Conservation (phyloP, 2,329 filamentous ascomycete species). For the Pseudogymnoascus sp. region DNA sequence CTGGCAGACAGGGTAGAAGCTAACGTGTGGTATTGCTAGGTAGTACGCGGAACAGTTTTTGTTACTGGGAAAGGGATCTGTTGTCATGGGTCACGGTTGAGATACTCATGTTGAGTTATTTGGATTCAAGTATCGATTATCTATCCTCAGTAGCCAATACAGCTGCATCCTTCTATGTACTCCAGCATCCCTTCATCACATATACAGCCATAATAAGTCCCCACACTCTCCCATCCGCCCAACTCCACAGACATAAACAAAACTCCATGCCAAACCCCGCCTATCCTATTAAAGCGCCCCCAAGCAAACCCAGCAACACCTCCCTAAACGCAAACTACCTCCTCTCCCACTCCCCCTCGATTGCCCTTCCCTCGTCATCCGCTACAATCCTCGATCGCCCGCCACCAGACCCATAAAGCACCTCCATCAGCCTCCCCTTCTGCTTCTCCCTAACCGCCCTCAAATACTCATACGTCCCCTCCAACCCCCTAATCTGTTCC, state of each 20-base stretch:
- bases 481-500: slow-evolving; percentile 77
- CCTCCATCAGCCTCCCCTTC: slow-evolving; percentile 75
- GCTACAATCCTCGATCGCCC: slow-evolving; percentile 7
- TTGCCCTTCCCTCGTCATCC: slow-evolving; percentile 4
- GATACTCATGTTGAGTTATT: slow-evolving; percentile 1
- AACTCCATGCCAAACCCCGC: neutral
- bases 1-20: neutral
- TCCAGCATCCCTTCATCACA: neutral
- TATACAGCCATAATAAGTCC: neutral
- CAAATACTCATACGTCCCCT: slow-evolving; percentile 72
- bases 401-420: slow-evolving; percentile 53
- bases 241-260: neutral
- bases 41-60: too few relatives aligned
- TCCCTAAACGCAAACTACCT: neutral
- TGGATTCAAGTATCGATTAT: neutral
- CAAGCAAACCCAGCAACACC: neutral
- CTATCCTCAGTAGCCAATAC: neutral
- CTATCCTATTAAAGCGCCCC: neutral
- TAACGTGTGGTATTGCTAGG: neutral
- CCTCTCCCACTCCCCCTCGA: slow-evolving; percentile 8
- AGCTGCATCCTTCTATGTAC: neutral
- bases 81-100: neutral
- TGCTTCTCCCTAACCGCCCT: slow-evolving; percentile 69
- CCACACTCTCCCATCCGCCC: neutral
- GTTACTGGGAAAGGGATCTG: neutral